These are phyloP conservation scores for Penicillium sp. DNA, from an alignment of 2,329 filamentous ascomycete genomes.

Conservation along the genomic window DNA sequence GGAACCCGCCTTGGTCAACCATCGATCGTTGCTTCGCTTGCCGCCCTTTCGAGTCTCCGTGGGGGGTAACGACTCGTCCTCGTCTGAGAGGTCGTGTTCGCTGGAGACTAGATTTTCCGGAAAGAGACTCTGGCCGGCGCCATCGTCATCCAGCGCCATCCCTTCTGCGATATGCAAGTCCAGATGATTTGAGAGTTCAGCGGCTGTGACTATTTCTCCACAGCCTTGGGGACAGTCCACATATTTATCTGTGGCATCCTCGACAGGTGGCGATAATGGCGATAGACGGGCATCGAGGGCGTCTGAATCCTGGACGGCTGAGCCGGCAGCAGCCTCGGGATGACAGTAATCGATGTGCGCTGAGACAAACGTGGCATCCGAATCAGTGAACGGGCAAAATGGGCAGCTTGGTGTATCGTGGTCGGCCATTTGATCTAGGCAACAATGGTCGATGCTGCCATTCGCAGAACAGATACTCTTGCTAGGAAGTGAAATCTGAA, in stretches of 20 bases:
- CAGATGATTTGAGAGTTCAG: conserved; percentile 58
- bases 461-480: background rate
- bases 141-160: conserved; percentile 42
- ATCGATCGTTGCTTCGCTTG: conserved; percentile 15
- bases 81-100: conserved; percentile 10
- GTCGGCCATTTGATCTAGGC: conserved; percentile 18
- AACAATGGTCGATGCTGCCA: background rate
- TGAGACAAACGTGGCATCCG: conserved; percentile 38
- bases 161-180: conserved; percentile 57
- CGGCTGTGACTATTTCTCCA: conserved; percentile 54
- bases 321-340: conserved; percentile 37
- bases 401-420: conserved; percentile 36
- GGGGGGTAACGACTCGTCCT: conserved; percentile 9
- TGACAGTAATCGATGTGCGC: conserved; percentile 48
- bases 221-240: conserved; percentile 59
- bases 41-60: conserved; percentile 6
- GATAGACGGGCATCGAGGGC: conserved; percentile 2
- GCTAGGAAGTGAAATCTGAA: background rate
- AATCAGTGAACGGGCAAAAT: conserved; percentile 46
- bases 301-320: conserved; percentile 19
- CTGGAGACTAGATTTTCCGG: background rate
- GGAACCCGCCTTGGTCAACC: conserved; percentile 9
- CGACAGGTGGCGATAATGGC: conserved; percentile 3
- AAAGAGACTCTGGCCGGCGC: conserved; percentile 4
- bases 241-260: conserved; percentile 37